Conservation (phyloP, 306 rosid species). For the Cyamopsis tetragonoloba region DNA sequence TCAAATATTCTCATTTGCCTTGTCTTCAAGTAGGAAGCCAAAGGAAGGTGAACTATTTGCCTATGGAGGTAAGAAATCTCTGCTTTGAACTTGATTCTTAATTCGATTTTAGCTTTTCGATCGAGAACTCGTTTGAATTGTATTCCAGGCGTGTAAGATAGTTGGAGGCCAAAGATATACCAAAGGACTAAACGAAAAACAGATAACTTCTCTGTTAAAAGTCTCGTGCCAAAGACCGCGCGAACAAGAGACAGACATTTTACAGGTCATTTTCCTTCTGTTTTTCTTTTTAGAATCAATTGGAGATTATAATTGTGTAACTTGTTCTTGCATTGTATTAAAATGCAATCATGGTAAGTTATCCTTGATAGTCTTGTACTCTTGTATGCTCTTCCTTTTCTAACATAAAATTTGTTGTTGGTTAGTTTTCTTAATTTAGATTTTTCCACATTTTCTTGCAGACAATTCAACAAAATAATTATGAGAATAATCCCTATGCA, state of each 20-base stretch:
- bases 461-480: conserved; percentile 35
- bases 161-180: conserved; percentile 41
- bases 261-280: conserved; percentile 28
- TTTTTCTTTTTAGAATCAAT: neutral
- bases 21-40: conserved; percentile 47
- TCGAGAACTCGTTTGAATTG: conserved; percentile 8
- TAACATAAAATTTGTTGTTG: neutral
- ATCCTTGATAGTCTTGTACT: neutral
- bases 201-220: conserved; percentile 39
- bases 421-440: neutral
- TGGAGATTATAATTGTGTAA: neutral
- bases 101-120: neutral
- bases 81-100: neutral
- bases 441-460: conserved; percentile 7
- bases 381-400: neutral
- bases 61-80: conserved; percentile 42
- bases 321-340: neutral
- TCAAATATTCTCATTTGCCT: conserved; percentile 39
- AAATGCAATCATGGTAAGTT: neutral
- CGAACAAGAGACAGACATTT: conserved; percentile 37
- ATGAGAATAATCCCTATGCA: conserved; percentile 36
- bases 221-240: conserved; percentile 43
- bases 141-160: conserved; percentile 36
- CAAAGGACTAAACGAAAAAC: conserved; percentile 37
- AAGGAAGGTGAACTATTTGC: conserved; percentile 38